Evolutionary conservation across 225 moss, liverwort and hornwort species (phyloP).

Genomic region (Neckera pumila): DNA sequence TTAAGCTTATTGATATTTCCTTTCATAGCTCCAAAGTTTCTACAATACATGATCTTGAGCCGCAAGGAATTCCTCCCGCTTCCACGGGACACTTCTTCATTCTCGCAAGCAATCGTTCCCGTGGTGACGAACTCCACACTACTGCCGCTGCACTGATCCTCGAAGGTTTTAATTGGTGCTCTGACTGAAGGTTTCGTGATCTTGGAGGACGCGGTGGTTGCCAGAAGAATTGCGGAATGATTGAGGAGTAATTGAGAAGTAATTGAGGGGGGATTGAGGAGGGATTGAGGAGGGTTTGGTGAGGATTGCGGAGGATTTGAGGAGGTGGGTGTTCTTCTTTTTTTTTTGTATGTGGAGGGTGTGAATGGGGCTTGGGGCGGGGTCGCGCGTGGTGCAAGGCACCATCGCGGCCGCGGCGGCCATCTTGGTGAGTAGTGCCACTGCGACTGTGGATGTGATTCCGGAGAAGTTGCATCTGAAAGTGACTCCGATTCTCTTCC

Average conservation of each 20-base stretch:
- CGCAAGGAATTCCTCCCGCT: not conserved
- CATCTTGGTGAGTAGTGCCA: conserved; percentile 45
- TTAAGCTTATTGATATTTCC: no score
- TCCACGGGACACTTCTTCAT: not conserved
- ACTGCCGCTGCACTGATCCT: not conserved
- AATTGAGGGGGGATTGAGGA: no score
- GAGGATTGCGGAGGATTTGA: not conserved
- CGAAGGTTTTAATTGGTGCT: not conserved
- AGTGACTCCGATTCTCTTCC: conserved; percentile 45
- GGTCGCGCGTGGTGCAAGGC: conserved; percentile 20
- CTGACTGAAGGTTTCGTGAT: not conserved
- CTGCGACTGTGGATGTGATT: conserved; percentile 35
- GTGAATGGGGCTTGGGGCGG: conserved; percentile 38
- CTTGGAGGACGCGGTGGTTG: not conserved
- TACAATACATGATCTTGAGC: not conserved
- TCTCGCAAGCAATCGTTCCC: not conserved
- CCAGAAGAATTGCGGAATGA: not conserved
- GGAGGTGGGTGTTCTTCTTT: not conserved
- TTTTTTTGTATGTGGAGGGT: not conserved
- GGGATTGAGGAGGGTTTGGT: not conserved
- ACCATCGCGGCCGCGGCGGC: conserved; percentile 53
- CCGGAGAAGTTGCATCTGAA: conserved; percentile 53
- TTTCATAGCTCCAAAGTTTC: not conserved
- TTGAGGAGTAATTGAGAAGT: not conserved
- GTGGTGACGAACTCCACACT: not conserved